Base-by-base conservation (phyloP, 371 early-diverging fungal species). In the Actinomucor elegans region DNA sequence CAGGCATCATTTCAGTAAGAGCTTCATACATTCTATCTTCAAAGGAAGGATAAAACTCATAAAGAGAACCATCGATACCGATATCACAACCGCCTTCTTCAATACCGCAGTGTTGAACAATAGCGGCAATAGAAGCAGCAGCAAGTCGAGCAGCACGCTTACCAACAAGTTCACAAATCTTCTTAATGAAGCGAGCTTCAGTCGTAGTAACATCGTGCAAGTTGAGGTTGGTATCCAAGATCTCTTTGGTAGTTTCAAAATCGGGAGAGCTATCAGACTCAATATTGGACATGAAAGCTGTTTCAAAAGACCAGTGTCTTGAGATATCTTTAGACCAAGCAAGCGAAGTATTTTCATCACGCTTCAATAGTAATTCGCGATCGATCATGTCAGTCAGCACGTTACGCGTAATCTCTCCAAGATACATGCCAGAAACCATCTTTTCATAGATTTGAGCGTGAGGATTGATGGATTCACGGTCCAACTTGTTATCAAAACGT, bases 1-100 rank as follows among this genome's bases (percentile, higher is more conserved):
- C 72, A 46, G 79, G 81, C 54, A 94, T 68, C 55, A 61, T 45
- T 34, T 61, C 61, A 26, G 71, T 58, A 42, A 93, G 59, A 28
- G 92, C 89, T 34, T 78, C 79, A 33, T 89, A 78, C 70, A 97
- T 86, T 55, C 91, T 79, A 31, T 78, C 71, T 52, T 89, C 88
- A 65, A 93, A 97, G 64, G 85, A 85, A 6, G 97, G 97, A 63
- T 97, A 96, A 48, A 89, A 88, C 75, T 94, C 91, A 62, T 89
- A 98, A 53, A 98, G 76, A 27, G 88, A 87, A 6, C 99, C 99
- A 58, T 98, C 97, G 50, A 97, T 90, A 42, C 94, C 97, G 42
- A 97, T 86, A 14, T 91, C 89, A 41, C 82, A 79, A 21, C 83
- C 86, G 38, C 73, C 66, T 3, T 61, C 51, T 10, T 74, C 67